Conservation (phyloP, 495 filamentous ascomycete species). For the Aspergillus sparsus region DNA sequence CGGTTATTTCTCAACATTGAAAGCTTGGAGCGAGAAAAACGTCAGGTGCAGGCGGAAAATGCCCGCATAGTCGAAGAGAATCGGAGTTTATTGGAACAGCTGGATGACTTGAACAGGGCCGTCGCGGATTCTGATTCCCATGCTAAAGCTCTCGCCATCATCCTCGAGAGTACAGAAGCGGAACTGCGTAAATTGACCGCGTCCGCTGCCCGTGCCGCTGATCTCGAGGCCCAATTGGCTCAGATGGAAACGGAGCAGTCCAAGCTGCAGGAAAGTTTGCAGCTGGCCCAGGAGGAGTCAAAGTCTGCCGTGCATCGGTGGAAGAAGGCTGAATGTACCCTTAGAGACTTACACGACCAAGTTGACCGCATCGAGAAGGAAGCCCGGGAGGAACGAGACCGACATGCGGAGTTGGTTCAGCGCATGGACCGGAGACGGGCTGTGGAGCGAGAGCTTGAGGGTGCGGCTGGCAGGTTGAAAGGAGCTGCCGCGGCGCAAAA, state of each 20-base stretch:
- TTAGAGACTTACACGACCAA: slow-evolving; percentile 77
- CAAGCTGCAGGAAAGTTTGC: slow-evolving; percentile 64
- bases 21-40: slow-evolving; percentile 74
- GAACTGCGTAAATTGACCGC: slow-evolving; percentile 72
- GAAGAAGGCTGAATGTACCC: slow-evolving; percentile 74
- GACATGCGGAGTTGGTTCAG: slow-evolving; percentile 76
- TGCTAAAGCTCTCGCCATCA: slow-evolving; percentile 68
- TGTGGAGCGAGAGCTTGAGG: slow-evolving; percentile 75
- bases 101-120: slow-evolving; percentile 76
- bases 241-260: slow-evolving; percentile 80
- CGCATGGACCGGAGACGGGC: slow-evolving; percentile 75
- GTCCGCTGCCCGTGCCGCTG: slow-evolving; percentile 70
- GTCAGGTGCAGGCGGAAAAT: slow-evolving; percentile 71
- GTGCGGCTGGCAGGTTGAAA: slow-evolving; percentile 73
- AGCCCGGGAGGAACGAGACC: slow-evolving; percentile 75
- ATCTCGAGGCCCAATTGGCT: slow-evolving; percentile 75
- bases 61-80: slow-evolving; percentile 77
- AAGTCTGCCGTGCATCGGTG: slow-evolving; percentile 76
- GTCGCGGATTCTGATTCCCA: slow-evolving; percentile 74
- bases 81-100: slow-evolving; percentile 69
- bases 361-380: slow-evolving; percentile 88
- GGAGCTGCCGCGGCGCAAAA: slow-evolving; percentile 70
- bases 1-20: slow-evolving; percentile 71
- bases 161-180: slow-evolving; percentile 71
- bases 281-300: slow-evolving; percentile 66